A percentile compares a stretch with the other conserved stretches of the same genome.
Conservation (phyloP, 495 filamentous ascomycete species). For the Penicillium macrosclerotiorum region DNA sequence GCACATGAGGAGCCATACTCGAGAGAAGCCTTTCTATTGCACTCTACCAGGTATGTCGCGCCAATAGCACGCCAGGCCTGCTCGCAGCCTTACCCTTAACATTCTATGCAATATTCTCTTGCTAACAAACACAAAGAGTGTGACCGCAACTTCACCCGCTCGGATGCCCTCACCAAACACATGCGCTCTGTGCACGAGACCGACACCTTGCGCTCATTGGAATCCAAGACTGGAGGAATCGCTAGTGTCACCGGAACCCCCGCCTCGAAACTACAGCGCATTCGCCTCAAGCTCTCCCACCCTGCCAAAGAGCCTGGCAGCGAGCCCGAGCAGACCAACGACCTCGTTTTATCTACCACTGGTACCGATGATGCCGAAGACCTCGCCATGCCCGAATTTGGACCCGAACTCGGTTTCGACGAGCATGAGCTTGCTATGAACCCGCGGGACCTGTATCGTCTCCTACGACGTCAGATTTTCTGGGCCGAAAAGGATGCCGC, state of each 20-base stretch:
- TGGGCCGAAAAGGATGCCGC: conserved; percentile 76
- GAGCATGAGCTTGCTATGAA: conserved; percentile 67
- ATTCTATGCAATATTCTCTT: neutral
- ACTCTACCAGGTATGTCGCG: conserved; percentile 72
- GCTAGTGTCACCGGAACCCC: conserved; percentile 38
- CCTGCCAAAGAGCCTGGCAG: conserved; percentile 39
- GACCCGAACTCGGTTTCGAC: conserved; percentile 55
- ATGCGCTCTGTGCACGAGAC: conserved; percentile 99
- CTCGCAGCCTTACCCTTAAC: neutral
- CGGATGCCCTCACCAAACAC: conserved; percentile 95
- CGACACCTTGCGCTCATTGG: conserved; percentile 83
- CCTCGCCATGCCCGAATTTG: conserved; percentile 41
- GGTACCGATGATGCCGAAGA: conserved; percentile 45
- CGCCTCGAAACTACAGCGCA: conserved; percentile 57
- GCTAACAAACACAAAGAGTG: conserved; percentile 63
- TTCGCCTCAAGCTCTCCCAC: conserved; percentile 65
- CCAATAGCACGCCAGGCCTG: neutral
- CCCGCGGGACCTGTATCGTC: conserved; percentile 64
- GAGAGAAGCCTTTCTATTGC: conserved; percentile 98
- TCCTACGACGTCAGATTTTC: conserved; percentile 73
- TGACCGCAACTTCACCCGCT: conserved; percentile 94
- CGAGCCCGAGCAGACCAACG: conserved; percentile 52
- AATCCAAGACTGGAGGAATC: conserved; percentile 59
- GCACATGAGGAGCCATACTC: conserved; percentile 95
- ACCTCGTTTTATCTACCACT: conserved; percentile 45